Evolutionary conservation across 805 yeast species (phyloP), one percentile per base, ranked within the genome.

Genomic region (Sugiyamaella boreocaroliniensis): DNA sequence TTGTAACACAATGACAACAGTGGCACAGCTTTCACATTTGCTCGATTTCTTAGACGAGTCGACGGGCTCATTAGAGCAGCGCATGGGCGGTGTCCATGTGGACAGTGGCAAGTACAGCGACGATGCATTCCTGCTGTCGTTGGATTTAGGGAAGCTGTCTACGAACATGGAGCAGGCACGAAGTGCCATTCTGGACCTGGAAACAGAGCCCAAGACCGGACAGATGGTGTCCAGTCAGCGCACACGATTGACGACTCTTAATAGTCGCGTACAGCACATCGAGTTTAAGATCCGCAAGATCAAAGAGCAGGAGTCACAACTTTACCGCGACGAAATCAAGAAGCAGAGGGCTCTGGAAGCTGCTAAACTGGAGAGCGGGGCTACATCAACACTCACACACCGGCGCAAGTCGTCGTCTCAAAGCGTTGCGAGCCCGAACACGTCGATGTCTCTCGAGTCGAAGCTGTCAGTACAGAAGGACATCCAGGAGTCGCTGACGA

Each of bases 401-500:
- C 50, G 54, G 4, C 22, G 45, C 22, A 15, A 11, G 22, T 51
- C 54, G 22, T 51, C 54, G 19, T 9, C 18, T 14, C 29, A n/a
- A 4, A 9, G 14, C 32, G 26, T 9, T 7, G 44, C 8, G 2
- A 14, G 22, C 19, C 22, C 44, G 22, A 42, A 22, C 26, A 20
- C 26, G 22, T 45, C 48, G 16, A 40, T 52, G 37, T 48, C 63
- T 6, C 26, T 58, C 32, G 57, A 58, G 4, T 58, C 57, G 40
- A 63, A 63, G 44, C 56, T 68, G 37, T 58, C 61, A 12, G 54
- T 66, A 11, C 62, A 66, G 49, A 58, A 60, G 20, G 55, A 55
- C 29, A 52, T 59, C 22, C 85, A 81, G 62, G 76, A 76, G 40
- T 76, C 76, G 40, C 66, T 81, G 14, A 61, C 80, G 32, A 65